phyloP scores from a whole-genome alignment of 2,329 filamentous ascomycete species.

The Colletotrichum musae region DNA sequence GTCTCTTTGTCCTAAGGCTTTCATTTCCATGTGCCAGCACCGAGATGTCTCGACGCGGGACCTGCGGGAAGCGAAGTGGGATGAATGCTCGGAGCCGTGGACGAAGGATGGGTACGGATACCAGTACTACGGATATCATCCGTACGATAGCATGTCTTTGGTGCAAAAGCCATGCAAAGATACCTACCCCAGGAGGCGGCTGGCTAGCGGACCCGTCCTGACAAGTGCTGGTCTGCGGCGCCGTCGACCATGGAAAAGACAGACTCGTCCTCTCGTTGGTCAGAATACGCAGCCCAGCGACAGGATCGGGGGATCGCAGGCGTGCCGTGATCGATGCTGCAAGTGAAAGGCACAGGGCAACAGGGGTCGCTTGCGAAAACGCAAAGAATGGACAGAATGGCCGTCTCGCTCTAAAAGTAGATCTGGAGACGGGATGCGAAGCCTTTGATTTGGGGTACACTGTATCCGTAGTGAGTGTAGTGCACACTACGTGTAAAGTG shows the following conservation, averaged over 20 bases:
- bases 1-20: conserved; percentile 10
- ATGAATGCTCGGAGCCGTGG: too few relatives aligned
- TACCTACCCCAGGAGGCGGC: not conserved
- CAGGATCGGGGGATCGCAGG: conserved; percentile 10
- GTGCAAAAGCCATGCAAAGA: not conserved
- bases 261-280: conserved; percentile 15
- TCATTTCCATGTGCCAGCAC: conserved; percentile 2
- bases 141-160: not conserved
- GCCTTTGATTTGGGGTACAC: too few relatives aligned
- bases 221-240: not conserved
- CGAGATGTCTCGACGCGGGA: too few relatives aligned
- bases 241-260: not conserved
- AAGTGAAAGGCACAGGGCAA: conserved; percentile 14
- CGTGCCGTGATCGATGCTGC: conserved; percentile 23
- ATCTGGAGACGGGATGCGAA: conserved; percentile 1
- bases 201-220: not conserved
- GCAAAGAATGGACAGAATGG: conserved; percentile 5
- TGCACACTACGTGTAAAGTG: too few relatives aligned
- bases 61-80: too few relatives aligned
- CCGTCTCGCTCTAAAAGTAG: not conserved
- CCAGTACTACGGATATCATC: too few relatives aligned
- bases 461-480: too few relatives aligned
- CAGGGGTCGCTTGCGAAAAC: conserved; percentile 8
- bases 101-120: too few relatives aligned
- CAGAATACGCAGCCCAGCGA: conserved; percentile 15